Conservation (phyloP, 345 rosid genomes). For the rapeseed (Brassica napus) region Da-Ae NC_063450.1:9295501-9296000, state of each 20-base stretch:
- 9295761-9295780: conserved; percentile 45
- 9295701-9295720: conserved; percentile 69
- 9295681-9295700: conserved; percentile 80
- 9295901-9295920: conserved; percentile 57
- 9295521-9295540: conserved; percentile 87
- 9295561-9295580: conserved; percentile 61
- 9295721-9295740: conserved; percentile 64
- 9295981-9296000: conserved; percentile 77
- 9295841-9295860: conserved; percentile 56
- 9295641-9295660: neutral
- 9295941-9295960: conserved; percentile 97
- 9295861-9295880: conserved; percentile 76
- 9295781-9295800: neutral
- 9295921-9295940: conserved; percentile 60
- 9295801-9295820: conserved; percentile 11
- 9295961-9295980: conserved; percentile 94
- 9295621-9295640: neutral
- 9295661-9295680: neutral
- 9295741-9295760: conserved; percentile 83
- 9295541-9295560: conserved; percentile 71
- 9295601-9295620: conserved; percentile 29
- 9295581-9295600: conserved; percentile 87
- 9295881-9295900: conserved; percentile 80
- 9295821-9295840: conserved; percentile 51
- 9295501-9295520: conserved; percentile 80